Evolutionary conservation across 768 basidiomycete genomes (phyloP), one percentile per base, ranked within the genome.

Genomic region (Mycena rosella): DNA sequence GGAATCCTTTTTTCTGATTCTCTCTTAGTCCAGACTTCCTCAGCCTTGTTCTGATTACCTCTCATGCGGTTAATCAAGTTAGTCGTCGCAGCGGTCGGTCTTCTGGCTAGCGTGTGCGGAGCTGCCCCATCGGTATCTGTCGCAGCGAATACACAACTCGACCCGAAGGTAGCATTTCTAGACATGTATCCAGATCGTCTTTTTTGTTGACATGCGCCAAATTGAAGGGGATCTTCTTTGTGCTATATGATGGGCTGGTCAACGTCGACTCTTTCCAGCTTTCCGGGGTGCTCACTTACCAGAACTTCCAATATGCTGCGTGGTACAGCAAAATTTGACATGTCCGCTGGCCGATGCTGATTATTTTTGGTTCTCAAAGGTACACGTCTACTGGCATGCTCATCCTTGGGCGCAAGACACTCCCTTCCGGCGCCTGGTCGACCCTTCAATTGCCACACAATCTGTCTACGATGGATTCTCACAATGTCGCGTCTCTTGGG

Each of bases 231-330:
- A 75, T 84, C 45, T 85, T 81, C 72, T 85, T 84, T 65, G 72
- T 84, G 49, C 84, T 83, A 2, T 85, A 78, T 59, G 84, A 85
- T 61, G 83, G 83, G 13, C 78, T 85, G 44, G 82, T 85, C 45
- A 84, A 84, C 63, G 81, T 83, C 69, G 80, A 85, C 74, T 82
- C 82, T 6, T 85, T 85, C 77, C 83, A 84, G 56, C 75, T 82
- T 15, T 82, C 81, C 17, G 82, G 74, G 7, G 81, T 84, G 1
- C 72, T 84, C 29, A 81, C 84, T 5, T 78, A 79, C 66, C 72
- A 74, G 22, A 77, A 74, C 65, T 84, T 74, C 59, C 84, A 85
- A 77, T 85, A 76, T 64, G 82, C 80, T 36, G 83, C 74, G 3
- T 85, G 84, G 84, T 61, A 45, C 6, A 22, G 32, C 22, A 30